Evolutionary conservation across 163 green algal species (phyloP).

Genomic region (Dunaliella salina): DNA sequence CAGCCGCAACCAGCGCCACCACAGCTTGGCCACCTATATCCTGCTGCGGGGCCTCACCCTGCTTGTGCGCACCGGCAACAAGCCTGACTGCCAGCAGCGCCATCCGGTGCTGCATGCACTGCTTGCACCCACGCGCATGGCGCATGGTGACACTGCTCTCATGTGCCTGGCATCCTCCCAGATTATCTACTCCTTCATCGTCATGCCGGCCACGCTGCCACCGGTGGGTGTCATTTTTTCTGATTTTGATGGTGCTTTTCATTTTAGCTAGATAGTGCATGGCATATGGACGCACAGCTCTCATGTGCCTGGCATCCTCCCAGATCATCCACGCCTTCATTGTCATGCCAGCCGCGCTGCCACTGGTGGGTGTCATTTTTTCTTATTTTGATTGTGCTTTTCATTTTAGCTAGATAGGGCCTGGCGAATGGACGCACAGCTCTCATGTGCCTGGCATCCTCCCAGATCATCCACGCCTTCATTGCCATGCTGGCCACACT

Average conservation of each 20-base stretch:
- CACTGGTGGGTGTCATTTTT: too few species aligned
- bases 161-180: conserved; percentile 65
- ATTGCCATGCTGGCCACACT: too few species aligned
- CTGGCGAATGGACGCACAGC: conserved; percentile 21
- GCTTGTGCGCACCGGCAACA: conserved; percentile 82
- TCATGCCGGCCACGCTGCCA: conserved; percentile 62
- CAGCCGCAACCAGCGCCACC: conserved; percentile 59
- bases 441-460: conserved; percentile 72
- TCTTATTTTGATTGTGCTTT: too few species aligned
- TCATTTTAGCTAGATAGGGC: too few species aligned
- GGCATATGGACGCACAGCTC: conserved; percentile 27
- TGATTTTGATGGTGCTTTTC: too few species aligned
- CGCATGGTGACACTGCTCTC: conserved; percentile 78
- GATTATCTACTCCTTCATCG: conserved; percentile 72
- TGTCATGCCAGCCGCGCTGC: too few species aligned
- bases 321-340: conserved; percentile 43
- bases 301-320: conserved; percentile 71
- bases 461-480: conserved; percentile 44
- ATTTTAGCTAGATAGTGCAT: too few species aligned
- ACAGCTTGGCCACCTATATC: conserved; percentile 84
- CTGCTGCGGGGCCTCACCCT: conserved; percentile 80
- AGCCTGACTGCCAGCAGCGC: conserved; percentile 28
- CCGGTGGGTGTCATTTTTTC: conserved; percentile 24
- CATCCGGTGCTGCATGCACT: conserved; percentile 37
- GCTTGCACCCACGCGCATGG: conserved; percentile 66